Conservation (phyloP, 768 basidiomycete species). For the Mycena olivaceomarginata region DNA sequence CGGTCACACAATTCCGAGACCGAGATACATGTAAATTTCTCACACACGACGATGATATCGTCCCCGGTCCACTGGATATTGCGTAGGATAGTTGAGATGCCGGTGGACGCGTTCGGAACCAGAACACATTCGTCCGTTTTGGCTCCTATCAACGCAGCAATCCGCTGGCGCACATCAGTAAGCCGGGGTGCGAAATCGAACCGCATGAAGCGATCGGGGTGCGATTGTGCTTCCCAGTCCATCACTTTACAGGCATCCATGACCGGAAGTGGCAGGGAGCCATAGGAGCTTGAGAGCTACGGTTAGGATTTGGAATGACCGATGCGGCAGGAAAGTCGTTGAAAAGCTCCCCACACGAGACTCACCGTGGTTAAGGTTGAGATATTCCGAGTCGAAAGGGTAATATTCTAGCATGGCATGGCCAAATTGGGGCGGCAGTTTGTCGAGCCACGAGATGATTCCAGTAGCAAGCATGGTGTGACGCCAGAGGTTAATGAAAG, state of each 20-base stretch:
- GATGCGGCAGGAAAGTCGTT: neutral
- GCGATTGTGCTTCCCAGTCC: constrained; percentile 63
- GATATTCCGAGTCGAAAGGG: constrained; percentile 61
- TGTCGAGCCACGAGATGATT: constrained; percentile 34
- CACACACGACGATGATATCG: too few species aligned
- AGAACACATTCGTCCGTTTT: constrained; percentile 67
- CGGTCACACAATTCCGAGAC: constrained; percentile 3
- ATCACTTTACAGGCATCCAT: constrained; percentile 59
- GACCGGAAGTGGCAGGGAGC: constrained; percentile 69
- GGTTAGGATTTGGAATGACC: neutral
- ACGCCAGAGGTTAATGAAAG: too few species aligned
- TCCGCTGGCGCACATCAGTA: constrained; percentile 60
- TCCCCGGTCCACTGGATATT: constrained; percentile 79
- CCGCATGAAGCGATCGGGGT: constrained; percentile 70
- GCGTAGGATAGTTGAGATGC: constrained; percentile 75
- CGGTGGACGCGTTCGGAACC: constrained; percentile 74
- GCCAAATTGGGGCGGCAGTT: constrained; percentile 64
- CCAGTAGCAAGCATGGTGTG: too few species aligned
- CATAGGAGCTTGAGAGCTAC: constrained; percentile 65
- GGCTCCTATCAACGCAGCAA: constrained; percentile 71
- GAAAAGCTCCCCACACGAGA: constrained; percentile 21
- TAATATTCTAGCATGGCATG: constrained; percentile 65
- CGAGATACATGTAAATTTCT: too few species aligned
- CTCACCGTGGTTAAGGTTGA: constrained; percentile 67
- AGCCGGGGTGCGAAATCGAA: constrained; percentile 51